These are phyloP conservation scores for Cutaneotrichosporon sp. DNA, from an alignment of 1,284 basidiomycete genomes.

Conservation along the genomic window DNA sequence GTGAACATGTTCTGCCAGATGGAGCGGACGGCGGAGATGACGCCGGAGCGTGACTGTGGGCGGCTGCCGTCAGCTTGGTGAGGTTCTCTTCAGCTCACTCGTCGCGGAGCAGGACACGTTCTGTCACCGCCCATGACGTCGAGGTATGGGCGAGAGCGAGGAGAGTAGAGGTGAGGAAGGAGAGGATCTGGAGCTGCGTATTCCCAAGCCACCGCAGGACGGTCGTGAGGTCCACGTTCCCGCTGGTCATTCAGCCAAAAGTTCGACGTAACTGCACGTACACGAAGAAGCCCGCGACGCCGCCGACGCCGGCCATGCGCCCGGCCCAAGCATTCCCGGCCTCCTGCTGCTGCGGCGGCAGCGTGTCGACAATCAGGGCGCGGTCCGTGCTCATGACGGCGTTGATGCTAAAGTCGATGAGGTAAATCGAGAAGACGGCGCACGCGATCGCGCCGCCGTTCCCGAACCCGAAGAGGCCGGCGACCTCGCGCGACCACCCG, in stretches of 20 bases:
- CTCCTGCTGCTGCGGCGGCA: conserved; percentile 69
- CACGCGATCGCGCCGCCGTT: conserved; percentile 60
- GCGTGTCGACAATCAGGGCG: conserved; percentile 58
- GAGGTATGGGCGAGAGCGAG: conserved; percentile 57
- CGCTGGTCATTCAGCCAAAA: conserved; percentile 56
- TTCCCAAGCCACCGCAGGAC: conserved; percentile 67
- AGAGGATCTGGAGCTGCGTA: conserved; percentile 74
- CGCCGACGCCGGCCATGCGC: conserved; percentile 78
- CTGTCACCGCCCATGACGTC: conserved; percentile 69
- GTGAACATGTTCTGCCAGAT: conserved; percentile 69
- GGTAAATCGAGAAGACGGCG: conserved; percentile 81
- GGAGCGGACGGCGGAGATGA: conserved; percentile 41
- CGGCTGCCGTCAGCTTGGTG: conserved; percentile 40
- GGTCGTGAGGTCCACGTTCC: conserved; percentile 69
- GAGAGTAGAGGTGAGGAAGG: conserved; percentile 56
- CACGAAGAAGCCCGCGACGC: conserved; percentile 83
- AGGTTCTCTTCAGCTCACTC: conserved; percentile 44
- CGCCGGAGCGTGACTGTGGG: conserved; percentile 39
- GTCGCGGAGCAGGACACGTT: conserved; percentile 67
- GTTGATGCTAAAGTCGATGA: conserved; percentile 91
- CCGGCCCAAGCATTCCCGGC: conserved; percentile 94
- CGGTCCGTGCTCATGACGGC: conserved; percentile 60
- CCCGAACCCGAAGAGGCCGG: conserved; percentile 61
- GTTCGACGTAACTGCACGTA: conserved; percentile 54
- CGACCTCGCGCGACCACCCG: conserved; percentile 77